Evolutionary conservation across 345 rosid genomes (phyloP).

Genomic region (Brassica napus): Da-Ae NC_063441.1:22787501-22788000

Average conservation of each 20-base stretch:
- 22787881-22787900: constrained; percentile 39
- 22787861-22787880: constrained; percentile 18
- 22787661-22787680: constrained; percentile 21
- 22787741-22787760: constrained; percentile 36
- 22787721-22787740: constrained; percentile 55
- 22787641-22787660: constrained; percentile 36
- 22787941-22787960: neutral
- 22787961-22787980: neutral
- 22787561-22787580: constrained; percentile 53
- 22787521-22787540: constrained; percentile 75
- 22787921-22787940: constrained; percentile 40
- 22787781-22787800: constrained; percentile 60
- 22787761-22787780: constrained; percentile 22
- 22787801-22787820: constrained; percentile 16
- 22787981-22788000: constrained; percentile 4
- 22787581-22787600: constrained; percentile 49
- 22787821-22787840: constrained; percentile 66
- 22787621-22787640: constrained; percentile 36
- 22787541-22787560: constrained; percentile 93
- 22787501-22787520: constrained; percentile 44
- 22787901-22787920: constrained; percentile 54
- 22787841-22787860: constrained; percentile 50
- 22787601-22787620: constrained; percentile 43
- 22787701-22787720: constrained; percentile 35
- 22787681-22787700: neutral